These are phyloP conservation scores for Spathaspora girioi DNA, from an alignment of 805 yeast genomes.

Conservation along the genomic window DNA sequence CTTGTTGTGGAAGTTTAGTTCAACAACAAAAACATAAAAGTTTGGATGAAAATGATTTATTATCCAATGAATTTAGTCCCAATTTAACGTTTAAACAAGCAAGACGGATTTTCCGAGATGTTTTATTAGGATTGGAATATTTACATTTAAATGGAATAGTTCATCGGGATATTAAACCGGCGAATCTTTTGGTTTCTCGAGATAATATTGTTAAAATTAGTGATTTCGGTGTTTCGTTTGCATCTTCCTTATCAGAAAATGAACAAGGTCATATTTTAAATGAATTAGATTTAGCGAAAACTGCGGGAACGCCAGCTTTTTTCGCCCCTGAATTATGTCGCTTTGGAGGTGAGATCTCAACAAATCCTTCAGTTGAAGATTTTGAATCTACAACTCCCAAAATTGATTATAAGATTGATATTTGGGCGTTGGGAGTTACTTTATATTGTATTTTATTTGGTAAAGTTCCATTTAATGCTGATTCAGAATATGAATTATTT, in stretches of 20 bases:
- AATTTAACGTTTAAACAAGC: slow-evolving; percentile 63
- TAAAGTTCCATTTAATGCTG: slow-evolving; percentile 82
- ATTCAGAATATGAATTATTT: slow-evolving; percentile 80
- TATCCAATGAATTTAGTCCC: slow-evolving; percentile 43
- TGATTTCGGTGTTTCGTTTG: slow-evolving; percentile 95
- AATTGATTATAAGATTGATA: slow-evolving; percentile 81
- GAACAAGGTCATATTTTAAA: slow-evolving; percentile 41
- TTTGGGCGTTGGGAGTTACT: slow-evolving; percentile 97
- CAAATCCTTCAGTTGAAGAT: slow-evolving; percentile 33
- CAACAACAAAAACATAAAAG: background rate
- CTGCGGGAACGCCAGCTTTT: slow-evolving; percentile 97
- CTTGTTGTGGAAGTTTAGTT: slow-evolving; percentile 24
- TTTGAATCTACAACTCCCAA: slow-evolving; percentile 35
- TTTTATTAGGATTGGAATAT: slow-evolving; percentile 83
- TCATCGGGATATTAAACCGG: slow-evolving; percentile 95
- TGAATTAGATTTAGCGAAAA: slow-evolving; percentile 85
- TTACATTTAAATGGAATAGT: slow-evolving; percentile 86
- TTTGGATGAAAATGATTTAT: slow-evolving; percentile 15
- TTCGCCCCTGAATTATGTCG: slow-evolving; percentile 90
- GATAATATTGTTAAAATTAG: slow-evolving; percentile 82
- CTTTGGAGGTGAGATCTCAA: slow-evolving; percentile 27
- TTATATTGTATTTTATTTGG: slow-evolving; percentile 87
- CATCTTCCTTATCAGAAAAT: slow-evolving; percentile 40
- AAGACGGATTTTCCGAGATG: slow-evolving; percentile 74
- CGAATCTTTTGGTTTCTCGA: slow-evolving; percentile 70